Percentiles rank a stretch among this genome's conserved stretches.
phyloP scores from a whole-genome alignment of 2,329 filamentous ascomycete genomes.

The Colletotrichum sp. region DNA sequence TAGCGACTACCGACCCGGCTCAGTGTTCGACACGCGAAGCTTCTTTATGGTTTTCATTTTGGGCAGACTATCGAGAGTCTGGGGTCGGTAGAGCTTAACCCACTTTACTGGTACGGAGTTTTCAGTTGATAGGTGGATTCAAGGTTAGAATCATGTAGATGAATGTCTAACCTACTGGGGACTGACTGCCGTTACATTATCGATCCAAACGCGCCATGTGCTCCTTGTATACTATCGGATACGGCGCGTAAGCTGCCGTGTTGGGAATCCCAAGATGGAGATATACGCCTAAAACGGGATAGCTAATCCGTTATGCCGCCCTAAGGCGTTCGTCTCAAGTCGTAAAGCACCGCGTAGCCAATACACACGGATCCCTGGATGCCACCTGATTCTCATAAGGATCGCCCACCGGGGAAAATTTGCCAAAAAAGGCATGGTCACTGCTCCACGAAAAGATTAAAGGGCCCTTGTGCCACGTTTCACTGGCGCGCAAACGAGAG shows the following conservation, averaged over 20 bases:
- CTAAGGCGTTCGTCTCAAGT: background rate
- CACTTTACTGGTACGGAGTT: background rate
- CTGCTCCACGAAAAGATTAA: background rate
- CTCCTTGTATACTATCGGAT: background rate
- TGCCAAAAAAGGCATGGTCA: background rate
- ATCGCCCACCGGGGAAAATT: background rate
- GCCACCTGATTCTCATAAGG: background rate
- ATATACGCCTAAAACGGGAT: background rate
- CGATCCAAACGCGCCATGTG: background rate
- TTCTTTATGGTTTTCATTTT: background rate
- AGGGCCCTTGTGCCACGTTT: background rate
- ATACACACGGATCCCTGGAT: background rate
- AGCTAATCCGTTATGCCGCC: background rate
- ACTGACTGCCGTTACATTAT: background rate
- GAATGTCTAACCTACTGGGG: background rate
- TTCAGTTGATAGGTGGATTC: background rate
- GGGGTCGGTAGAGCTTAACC: background rate
- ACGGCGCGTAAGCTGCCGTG: background rate
- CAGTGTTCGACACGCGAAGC: background rate
- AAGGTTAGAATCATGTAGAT: background rate
- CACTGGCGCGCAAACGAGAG: background rate
- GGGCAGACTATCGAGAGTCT: background rate
- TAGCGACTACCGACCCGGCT: background rate
- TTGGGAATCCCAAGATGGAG: background rate
- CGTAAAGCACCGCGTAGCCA: background rate